Base-by-base conservation (phyloP, 2,329 filamentous ascomycete species). In the Fonsecaea monophora region DNA sequence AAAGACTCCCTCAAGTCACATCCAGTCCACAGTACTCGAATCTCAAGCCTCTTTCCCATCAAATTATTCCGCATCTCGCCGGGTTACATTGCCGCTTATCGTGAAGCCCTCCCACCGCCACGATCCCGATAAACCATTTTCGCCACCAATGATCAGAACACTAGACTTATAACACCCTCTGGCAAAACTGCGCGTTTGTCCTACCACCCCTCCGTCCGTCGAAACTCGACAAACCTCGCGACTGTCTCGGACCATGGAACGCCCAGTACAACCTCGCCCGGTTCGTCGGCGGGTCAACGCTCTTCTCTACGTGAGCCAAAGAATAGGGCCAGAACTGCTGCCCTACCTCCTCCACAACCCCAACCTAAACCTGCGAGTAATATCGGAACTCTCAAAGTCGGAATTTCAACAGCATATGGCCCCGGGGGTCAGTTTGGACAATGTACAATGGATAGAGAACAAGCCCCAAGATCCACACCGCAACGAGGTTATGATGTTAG, bases 241-340 rank as follows among this genome's bases (percentile, higher is more conserved):
- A 32, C 12, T 34, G n/a, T 30, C 18, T 25, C 30, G n/a, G 35
- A 58, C 13, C n/a, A 68, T 68, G 67, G 63, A 45, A 53, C 34
- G 58, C 30, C 21, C 59, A 10, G 21, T 59, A 30, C 57, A 37
- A 55, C 38, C 65, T 42, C 65, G 65, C 38, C 35, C 62, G 32
- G 58, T 38, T 32, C 67, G 70, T 32, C 63, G 70, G 50, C 69
- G 68, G 58, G 68, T 73, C 60, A 73, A 73, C 58, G 59, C 65
- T 15, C 67, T 73, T 9, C 65, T 70, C 37, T 73, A 63, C 59
- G 45, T 72, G 48, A 73, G 68, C 13, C 60, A 65, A 34, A 71
- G 69, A 58, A 70, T 73, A n/a, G 71, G 71, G 3, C 71, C 71
- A n/a, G 67, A 73, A 50, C 55, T 72, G 37, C 66, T 73, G 4